phyloP scores from a whole-genome alignment of 331 rosid species.

The Cydonia oblonga region DNA sequence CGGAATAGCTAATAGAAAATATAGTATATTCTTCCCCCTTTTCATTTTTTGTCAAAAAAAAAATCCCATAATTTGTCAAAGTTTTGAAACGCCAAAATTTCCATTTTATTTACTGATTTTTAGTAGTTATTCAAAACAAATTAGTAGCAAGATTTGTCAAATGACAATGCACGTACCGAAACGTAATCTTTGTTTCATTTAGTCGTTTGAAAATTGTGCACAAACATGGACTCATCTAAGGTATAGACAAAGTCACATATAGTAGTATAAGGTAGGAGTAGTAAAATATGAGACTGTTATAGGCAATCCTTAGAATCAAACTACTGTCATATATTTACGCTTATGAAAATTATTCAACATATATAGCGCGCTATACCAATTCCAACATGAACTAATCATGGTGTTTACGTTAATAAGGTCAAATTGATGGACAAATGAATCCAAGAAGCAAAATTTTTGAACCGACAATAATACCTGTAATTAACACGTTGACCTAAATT shows the following conservation, averaged over 20 bases:
- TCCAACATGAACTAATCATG: background rate
- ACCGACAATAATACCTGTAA: background rate
- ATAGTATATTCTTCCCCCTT: too few relatives aligned
- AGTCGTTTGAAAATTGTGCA: constrained; percentile 1
- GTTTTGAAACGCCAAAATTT: background rate
- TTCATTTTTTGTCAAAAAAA: too few relatives aligned
- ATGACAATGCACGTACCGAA: background rate
- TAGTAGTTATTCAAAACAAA: background rate
- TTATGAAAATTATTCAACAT: background rate
- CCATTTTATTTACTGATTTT: background rate
- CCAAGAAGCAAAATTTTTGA: background rate
- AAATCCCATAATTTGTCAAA: background rate
- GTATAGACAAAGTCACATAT: background rate
- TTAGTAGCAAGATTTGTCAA: background rate
- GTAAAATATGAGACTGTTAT: background rate
- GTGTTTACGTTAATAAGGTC: background rate
- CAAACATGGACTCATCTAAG: constrained; percentile 4
- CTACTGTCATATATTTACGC: background rate
- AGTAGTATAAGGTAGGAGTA: too few relatives aligned
- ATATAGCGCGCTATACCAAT: background rate
- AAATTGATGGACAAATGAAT: background rate
- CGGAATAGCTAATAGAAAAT: background rate
- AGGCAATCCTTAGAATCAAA: background rate
- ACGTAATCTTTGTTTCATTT: background rate
- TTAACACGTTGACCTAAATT: background rate